These are phyloP conservation scores for Picochlorum sp. DNA, from an alignment of 139 green algal genomes.

Conservation along the genomic window DNA sequence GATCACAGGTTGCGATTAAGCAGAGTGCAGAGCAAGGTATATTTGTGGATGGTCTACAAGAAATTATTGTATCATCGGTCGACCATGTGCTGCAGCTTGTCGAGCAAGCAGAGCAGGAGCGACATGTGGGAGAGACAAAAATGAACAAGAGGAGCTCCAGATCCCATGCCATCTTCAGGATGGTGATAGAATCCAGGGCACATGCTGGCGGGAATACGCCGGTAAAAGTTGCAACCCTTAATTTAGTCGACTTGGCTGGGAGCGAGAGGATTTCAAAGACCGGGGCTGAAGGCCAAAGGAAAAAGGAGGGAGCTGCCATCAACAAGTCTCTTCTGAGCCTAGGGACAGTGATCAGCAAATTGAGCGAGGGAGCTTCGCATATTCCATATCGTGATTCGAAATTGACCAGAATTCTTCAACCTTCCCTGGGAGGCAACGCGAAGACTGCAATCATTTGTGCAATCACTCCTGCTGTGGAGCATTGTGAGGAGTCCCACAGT, in stretches of 20 bases:
- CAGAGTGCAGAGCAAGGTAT: slow-evolving; percentile 24
- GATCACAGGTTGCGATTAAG: slow-evolving; percentile 67
- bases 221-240: slow-evolving; percentile 74
- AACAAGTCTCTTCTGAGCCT: slow-evolving; percentile 65
- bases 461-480: slow-evolving; percentile 47
- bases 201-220: slow-evolving; percentile 57
- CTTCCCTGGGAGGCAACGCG: slow-evolving; percentile 47
- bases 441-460: slow-evolving; percentile 48
- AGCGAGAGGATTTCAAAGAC: slow-evolving; percentile 88
- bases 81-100: slow-evolving; percentile 72
- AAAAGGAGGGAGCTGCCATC: slow-evolving; percentile 60
- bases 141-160: slow-evolving; percentile 89
- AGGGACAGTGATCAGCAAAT: slow-evolving; percentile 61
- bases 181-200: slow-evolving; percentile 80
- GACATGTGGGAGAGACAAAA: slow-evolving; percentile 87
- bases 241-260: slow-evolving; percentile 92
- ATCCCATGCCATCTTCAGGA: slow-evolving; percentile 92
- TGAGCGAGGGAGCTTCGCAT: slow-evolving; percentile 47
- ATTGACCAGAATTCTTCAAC: slow-evolving; percentile 65
- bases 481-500: slow-evolving; percentile 65
- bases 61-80: slow-evolving; percentile 73
- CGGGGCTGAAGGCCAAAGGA: slow-evolving; percentile 44
- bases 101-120: slow-evolving; percentile 56
- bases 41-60: slow-evolving; percentile 83
- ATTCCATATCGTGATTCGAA: slow-evolving; percentile 76